phyloP scores from a whole-genome alignment of 1,284 basidiomycete genomes.

The Laetiporus sulphureus region DNA sequence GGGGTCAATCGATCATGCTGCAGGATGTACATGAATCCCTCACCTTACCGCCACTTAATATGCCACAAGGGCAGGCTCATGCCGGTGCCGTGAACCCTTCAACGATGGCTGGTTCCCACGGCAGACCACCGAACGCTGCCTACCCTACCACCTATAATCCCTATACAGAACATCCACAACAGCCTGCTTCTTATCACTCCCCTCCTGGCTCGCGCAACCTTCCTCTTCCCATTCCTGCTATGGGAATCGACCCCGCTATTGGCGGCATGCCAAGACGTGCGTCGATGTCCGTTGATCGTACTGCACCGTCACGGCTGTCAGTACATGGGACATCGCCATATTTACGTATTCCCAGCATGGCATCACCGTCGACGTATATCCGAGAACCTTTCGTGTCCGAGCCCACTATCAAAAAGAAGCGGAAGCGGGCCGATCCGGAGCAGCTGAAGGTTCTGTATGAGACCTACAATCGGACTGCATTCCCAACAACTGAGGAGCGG shows the following conservation, averaged over 20 bases:
- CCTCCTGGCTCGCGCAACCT: conserved; percentile 23
- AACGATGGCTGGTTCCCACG: conserved; percentile 15
- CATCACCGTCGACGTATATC: conserved; percentile 34
- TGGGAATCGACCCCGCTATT: conserved; percentile 21
- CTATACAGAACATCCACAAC: conserved; percentile 19
- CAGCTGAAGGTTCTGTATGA: conserved; percentile 77
- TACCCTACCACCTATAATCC: conserved; percentile 18
- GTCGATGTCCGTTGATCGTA: too few relatives aligned
- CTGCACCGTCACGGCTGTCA: too few relatives aligned
- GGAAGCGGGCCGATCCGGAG: conserved; percentile 73
- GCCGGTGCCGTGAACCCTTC: conserved; percentile 15
- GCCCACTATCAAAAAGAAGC: conserved; percentile 75
- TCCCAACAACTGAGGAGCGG: conserved; percentile 81
- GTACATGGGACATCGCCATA: too few relatives aligned
- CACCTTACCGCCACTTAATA: conserved; percentile 43
- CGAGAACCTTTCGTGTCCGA: conserved; percentile 37
- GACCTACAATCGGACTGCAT: conserved; percentile 71
- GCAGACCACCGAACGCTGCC: conserved; percentile 21
- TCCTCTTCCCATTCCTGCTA: conserved; percentile 27
- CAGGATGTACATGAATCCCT: conserved; percentile 43
- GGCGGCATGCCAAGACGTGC: too few relatives aligned
- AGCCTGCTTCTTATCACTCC: conserved; percentile 16
- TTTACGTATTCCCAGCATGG: conserved; percentile 29
- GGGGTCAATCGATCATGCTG: too few relatives aligned
- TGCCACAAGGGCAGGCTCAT: too few relatives aligned